Evolutionary conservation across 2,329 filamentous ascomycete genomes (phyloP), one percentile per base, ranked within the genome.

Genomic region (Canariomyces notabilis): DNA sequence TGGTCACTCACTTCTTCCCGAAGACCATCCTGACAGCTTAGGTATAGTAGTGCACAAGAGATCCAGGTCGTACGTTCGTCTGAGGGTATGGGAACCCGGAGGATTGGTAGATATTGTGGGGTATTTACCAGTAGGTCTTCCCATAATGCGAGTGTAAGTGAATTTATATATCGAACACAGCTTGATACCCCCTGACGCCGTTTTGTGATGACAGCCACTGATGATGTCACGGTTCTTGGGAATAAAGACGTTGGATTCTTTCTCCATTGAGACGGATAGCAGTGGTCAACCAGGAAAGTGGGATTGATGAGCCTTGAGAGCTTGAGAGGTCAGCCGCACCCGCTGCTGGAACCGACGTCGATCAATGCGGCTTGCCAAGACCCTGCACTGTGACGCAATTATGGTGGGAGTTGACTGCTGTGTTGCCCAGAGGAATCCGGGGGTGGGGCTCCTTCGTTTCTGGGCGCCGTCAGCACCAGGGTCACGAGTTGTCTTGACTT

Each of bases 1-100:
- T 2, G 35, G 19, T 31, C 9, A 35, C 50, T 48, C 20, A 53
- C 52, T 51, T 55, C 37, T 41, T 53, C n/a, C 52, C 52, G 16
- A 54, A 42, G 14, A 35, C 29, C 49, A 54, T 52, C 44, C 29
- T 29, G 46, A 33, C 16, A 26, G 34, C 9, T 8, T 42, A n/a
- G n/a, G 16, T 23, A 21, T 19, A 21, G 33, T 6, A 18, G 8
- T 34, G 5, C 14, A 40, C 9, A 20, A 37, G 18, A 1, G 21
- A 19, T 23, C 14, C 26, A 12, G 15, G 33, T 36, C 8, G 33
- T 26, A n/a, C 16, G 35, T 43, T 38, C 46, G 34, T 31, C 37
- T 38, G 18, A 21, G 22, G 21, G 32, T 34, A 40, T 15, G 33
- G 6, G 9, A 18, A 35, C n/a, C 33, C 26, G 7, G n/a, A n/a